These are phyloP conservation scores for Solanum microdontum DNA, from an alignment of 257 asterid genomes.

Conservation along the genomic window DNA sequence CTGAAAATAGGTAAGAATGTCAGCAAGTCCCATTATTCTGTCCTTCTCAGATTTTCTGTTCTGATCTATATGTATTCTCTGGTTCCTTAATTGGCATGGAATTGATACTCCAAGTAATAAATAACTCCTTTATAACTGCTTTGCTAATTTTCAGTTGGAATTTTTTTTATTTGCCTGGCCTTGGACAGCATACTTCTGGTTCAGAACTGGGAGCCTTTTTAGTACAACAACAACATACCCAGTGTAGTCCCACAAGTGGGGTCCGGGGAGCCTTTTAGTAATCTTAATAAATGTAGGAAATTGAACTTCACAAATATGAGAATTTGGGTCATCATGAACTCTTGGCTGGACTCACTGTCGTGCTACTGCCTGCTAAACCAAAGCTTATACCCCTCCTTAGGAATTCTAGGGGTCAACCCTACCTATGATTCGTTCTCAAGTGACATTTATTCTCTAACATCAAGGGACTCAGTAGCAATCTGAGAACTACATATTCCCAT, in stretches of 20 bases:
- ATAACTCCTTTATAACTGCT: background rate
- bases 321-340: background rate
- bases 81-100: background rate
- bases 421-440: background rate
- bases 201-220: background rate
- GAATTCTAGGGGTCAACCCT: background rate
- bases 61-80: background rate
- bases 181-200: background rate
- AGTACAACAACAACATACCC: background rate
- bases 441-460: background rate
- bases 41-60: background rate
- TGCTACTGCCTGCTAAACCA: background rate
- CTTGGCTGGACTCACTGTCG: background rate
- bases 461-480: background rate
- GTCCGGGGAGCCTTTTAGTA: background rate
- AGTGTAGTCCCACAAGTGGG: background rate
- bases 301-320: background rate
- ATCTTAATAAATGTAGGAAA: background rate
- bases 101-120: background rate
- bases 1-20: conserved; percentile 74
- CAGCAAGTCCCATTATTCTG: background rate
- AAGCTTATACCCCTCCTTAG: background rate
- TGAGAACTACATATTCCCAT: background rate
- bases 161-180: background rate
- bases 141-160: background rate